Conservation (phyloP, 169 alveolate genomes). For the Cyclospora cayetanensis region DNA sequence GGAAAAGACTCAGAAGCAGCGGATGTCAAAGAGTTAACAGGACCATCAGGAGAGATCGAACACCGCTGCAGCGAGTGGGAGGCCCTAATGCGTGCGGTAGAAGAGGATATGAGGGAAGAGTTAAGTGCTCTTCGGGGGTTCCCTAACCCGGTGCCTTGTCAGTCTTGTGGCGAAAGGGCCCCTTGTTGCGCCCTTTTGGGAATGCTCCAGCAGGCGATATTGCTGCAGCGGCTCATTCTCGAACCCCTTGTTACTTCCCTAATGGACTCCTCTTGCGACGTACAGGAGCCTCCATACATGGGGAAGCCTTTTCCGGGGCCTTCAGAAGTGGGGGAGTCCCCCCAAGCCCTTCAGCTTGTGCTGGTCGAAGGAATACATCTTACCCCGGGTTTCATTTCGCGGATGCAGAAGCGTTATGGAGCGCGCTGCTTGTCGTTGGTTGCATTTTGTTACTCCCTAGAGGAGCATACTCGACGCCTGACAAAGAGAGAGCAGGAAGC, state of each 20-base stretch:
- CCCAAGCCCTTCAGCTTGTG: background rate
- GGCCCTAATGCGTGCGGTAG: background rate
- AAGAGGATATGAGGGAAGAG: background rate
- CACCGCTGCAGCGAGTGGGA: too few relatives aligned
- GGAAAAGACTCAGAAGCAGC: too few relatives aligned
- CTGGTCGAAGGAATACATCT: slow-evolving; percentile 24
- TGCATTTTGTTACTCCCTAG: background rate
- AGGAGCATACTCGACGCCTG: slow-evolving; percentile 15
- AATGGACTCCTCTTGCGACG: background rate
- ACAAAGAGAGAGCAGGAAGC: background rate
- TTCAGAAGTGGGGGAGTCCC: background rate
- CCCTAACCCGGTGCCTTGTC: background rate
- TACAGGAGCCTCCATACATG: background rate
- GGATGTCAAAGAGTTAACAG: too few relatives aligned
- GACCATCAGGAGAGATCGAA: too few relatives aligned
- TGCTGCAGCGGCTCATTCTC: background rate
- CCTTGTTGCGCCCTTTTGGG: slow-evolving; percentile 15
- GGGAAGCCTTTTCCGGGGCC: background rate
- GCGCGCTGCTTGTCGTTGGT: background rate
- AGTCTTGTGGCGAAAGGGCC: background rate
- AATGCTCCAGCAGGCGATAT: slow-evolving; percentile 17
- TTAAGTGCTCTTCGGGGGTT: background rate
- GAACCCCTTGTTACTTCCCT: background rate
- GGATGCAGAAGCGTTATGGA: background rate
- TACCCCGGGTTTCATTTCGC: background rate